Percentiles rank a stretch among this genome's conserved stretches.
Conservation (phyloP, 495 filamentous ascomycete species). For the Sordaria brevicollis region DNA sequence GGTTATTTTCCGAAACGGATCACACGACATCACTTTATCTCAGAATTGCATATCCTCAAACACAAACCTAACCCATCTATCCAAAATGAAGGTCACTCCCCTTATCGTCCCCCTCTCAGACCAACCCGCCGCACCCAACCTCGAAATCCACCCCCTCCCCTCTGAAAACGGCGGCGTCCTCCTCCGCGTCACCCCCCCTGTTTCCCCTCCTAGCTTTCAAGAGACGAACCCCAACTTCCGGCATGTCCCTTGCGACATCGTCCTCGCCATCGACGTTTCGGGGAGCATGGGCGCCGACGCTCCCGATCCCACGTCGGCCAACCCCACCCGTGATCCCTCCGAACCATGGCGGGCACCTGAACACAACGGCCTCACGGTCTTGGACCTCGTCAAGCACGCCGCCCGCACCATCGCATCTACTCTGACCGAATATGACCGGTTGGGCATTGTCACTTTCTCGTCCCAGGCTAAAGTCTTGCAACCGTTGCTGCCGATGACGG, state of each 20-base stretch:
- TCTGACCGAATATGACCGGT: conserved; percentile 27
- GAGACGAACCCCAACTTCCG: neutral
- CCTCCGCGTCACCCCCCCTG: conserved; percentile 25
- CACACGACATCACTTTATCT: neutral
- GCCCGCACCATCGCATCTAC: conserved; percentile 34
- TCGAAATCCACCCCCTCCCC: conserved; percentile 24
- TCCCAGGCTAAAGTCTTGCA: conserved; percentile 22
- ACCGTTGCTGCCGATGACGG: conserved; percentile 25
- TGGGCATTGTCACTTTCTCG: conserved; percentile 37
- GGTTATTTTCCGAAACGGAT: neutral
- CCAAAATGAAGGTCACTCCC: neutral
- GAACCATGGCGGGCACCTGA: no score
- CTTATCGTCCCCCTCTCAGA: neutral
- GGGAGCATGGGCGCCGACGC: conserved; percentile 29
- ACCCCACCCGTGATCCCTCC: no score
- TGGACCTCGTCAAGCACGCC: conserved; percentile 38
- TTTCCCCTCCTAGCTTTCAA: conserved; percentile 22
- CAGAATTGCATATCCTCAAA: no score
- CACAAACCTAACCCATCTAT: neutral
- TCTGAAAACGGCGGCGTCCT: conserved; percentile 24
- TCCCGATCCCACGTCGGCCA: conserved; percentile 18
- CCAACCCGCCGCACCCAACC: neutral
- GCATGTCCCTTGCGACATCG: conserved; percentile 35
- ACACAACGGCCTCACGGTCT: conserved; percentile 24
- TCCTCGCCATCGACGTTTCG: conserved; percentile 38